Percentiles rank a stretch among this genome's conserved stretches.
phyloP scores from a whole-genome alignment of 2,329 filamentous ascomycete genomes.

The Colletotrichum caudatum region DNA sequence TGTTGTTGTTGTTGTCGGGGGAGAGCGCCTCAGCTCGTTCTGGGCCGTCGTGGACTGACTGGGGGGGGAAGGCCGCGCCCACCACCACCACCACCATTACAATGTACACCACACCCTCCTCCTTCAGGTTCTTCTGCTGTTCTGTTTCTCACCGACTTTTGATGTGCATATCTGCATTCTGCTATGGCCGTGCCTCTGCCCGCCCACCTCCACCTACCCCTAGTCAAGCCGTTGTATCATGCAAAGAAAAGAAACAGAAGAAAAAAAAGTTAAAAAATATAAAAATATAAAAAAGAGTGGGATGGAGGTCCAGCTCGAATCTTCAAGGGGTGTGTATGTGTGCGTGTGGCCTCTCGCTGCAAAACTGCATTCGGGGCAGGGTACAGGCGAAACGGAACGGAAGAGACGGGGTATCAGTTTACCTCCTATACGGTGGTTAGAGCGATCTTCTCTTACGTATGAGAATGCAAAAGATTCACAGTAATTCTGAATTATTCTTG shows the following conservation, averaged over 20 bases:
- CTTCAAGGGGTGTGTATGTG: slow-evolving; percentile 1
- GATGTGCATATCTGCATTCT: slow-evolving; percentile 22
- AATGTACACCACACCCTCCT: not conserved
- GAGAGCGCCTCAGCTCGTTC: slow-evolving; percentile 4
- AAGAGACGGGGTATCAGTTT: slow-evolving; percentile 16
- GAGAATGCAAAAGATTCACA: slow-evolving; percentile 2
- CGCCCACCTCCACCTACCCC: not conserved
- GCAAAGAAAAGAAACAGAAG: not conserved
- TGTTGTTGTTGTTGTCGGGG: not conserved
- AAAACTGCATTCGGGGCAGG: not conserved
- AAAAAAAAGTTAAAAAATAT: too few species aligned
- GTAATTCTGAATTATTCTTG: too few species aligned
- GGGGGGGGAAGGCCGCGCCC: not conserved
- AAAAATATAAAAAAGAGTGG: not conserved
- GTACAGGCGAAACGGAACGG: slow-evolving; percentile 1
- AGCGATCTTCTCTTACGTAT: not conserved
- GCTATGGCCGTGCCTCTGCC: not conserved
- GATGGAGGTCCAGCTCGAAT: slow-evolving; percentile 2
- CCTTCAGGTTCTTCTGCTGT: slow-evolving; percentile 9
- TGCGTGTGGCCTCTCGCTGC: slow-evolving; percentile 3
- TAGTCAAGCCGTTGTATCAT: not conserved
- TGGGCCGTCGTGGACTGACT: not conserved
- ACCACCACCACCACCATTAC: not conserved
- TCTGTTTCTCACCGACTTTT: slow-evolving; percentile 41
- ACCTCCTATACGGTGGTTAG: not conserved